A percentile compares a stretch with the other conserved stretches of the same genome.
Evolutionary conservation across 2,329 filamentous ascomycete genomes (phyloP).

Genomic region (Sclerotinia nivalis): DNA sequence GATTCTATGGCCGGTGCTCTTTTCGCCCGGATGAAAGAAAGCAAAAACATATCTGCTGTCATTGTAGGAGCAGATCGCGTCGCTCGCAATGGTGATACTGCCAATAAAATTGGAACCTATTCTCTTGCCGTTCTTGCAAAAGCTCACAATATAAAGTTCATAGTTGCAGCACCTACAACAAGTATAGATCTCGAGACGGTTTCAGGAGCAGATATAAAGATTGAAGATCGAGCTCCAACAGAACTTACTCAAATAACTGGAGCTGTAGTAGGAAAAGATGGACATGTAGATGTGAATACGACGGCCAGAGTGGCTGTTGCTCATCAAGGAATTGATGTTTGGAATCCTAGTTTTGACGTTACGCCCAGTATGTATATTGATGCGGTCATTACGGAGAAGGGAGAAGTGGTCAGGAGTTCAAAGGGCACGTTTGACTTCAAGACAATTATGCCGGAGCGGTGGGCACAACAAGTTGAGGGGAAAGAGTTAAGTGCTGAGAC

Average conservation of each 20-base stretch:
- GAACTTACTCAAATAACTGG: conserved; percentile 87
- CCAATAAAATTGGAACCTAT: conserved; percentile 98
- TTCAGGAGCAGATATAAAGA: conserved; percentile 77
- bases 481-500: background rate
- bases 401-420: conserved; percentile 75
- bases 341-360: conserved; percentile 97
- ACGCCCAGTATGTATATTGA: conserved; percentile 89
- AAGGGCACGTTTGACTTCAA: conserved; percentile 69
- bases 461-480: conserved; percentile 42
- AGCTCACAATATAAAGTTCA: conserved; percentile 87
- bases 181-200: conserved; percentile 85
- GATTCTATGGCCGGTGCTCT: conserved; percentile 96
- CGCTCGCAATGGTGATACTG: conserved; percentile 93
- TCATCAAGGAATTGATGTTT: conserved; percentile 74
- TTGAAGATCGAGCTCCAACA: conserved; percentile 79
- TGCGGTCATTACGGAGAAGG: conserved; percentile 89
- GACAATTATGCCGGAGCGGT: conserved; percentile 57
- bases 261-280: conserved; percentile 64
- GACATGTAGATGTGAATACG: conserved; percentile 60
- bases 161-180: conserved; percentile 92
- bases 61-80: conserved; percentile 95
- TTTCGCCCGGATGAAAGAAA: conserved; percentile 62
- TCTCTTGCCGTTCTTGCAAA: conserved; percentile 85
- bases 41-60: conserved; percentile 75
- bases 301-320: conserved; percentile 79